Conservation (phyloP, 1,139 yeast genomes). For the Arxiozyma slooffiae region DNA sequence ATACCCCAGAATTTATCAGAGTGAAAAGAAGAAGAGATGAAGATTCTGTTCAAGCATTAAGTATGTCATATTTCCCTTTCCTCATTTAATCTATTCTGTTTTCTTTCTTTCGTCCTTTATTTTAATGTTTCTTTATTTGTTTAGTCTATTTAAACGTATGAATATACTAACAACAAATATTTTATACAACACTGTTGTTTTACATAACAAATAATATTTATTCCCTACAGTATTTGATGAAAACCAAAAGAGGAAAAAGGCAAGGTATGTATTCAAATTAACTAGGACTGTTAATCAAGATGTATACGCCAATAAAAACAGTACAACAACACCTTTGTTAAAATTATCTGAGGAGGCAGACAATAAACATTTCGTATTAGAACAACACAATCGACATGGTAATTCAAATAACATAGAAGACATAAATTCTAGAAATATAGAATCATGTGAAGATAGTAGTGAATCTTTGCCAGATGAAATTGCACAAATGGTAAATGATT, state of each 20-base stretch:
- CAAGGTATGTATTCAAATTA: constrained; percentile 28
- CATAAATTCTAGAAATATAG: neutral
- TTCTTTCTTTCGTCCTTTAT: neutral
- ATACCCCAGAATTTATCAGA: constrained; percentile 51
- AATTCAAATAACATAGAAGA: constrained; percentile 6
- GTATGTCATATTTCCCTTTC: constrained; percentile 25
- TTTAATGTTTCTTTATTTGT: no score
- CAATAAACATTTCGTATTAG: constrained; percentile 27
- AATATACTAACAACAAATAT: neutral
- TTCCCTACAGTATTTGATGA: constrained; percentile 31
- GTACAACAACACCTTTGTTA: constrained; percentile 21
- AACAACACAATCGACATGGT: constrained; percentile 16
- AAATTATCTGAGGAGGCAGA: constrained; percentile 20
- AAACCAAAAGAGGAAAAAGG: constrained; percentile 31
- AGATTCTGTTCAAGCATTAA: constrained; percentile 76
- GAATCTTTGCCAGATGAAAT: constrained; percentile 45
- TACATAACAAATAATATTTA: neutral
- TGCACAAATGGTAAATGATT: constrained; percentile 56
- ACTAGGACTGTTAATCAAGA: constrained; percentile 27
- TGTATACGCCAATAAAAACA: constrained; percentile 14
- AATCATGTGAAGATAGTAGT: neutral
- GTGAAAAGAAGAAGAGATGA: constrained; percentile 79
- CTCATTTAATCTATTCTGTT: neutral
- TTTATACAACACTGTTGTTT: neutral
- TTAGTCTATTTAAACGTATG: neutral